phyloP scores from a whole-genome alignment of 208 protist genomes.

The Wallacemonas sp. region DNA sequence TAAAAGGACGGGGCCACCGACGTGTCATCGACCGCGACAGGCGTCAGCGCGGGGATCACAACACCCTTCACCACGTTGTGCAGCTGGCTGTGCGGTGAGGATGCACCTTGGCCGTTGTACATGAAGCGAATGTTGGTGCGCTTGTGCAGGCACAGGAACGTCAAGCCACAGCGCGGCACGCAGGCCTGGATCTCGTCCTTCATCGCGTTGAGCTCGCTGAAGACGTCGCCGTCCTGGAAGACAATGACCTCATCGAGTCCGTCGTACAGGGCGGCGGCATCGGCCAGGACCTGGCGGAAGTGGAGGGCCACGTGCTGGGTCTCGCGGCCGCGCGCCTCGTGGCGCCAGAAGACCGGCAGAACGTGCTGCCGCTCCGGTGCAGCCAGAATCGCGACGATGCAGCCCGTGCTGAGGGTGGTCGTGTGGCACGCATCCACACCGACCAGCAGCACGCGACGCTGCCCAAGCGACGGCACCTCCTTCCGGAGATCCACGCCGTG shows the following conservation, averaged over 20 bases:
- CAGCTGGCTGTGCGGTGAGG: not conserved
- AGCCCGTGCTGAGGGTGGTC: slow-evolving; percentile 56
- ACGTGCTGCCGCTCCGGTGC: slow-evolving; percentile 58
- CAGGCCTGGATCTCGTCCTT: slow-evolving; percentile 47
- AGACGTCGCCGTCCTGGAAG: slow-evolving; percentile 88
- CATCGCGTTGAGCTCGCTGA: slow-evolving; percentile 68
- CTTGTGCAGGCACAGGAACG: slow-evolving; percentile 92
- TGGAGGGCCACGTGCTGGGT: slow-evolving; percentile 50
- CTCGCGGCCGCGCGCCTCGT: slow-evolving; percentile 72
- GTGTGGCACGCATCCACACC: slow-evolving; percentile 90
- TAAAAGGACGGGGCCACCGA: slow-evolving; percentile 69
- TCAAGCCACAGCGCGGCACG: slow-evolving; percentile 71
- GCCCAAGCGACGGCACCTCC: slow-evolving; percentile 66
- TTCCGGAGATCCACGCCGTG: slow-evolving; percentile 53
- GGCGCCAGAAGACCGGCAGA: slow-evolving; percentile 76
- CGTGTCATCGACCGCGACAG: slow-evolving; percentile 45
- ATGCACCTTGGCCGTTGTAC: slow-evolving; percentile 36
- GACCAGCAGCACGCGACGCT: slow-evolving; percentile 62
- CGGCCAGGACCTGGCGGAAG: slow-evolving; percentile 46
- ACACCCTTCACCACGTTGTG: slow-evolving; percentile 80
- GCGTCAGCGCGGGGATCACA: slow-evolving; percentile 68
- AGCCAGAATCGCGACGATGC: slow-evolving; percentile 71
- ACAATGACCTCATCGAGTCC: slow-evolving; percentile 87
- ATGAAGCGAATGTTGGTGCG: slow-evolving; percentile 88
- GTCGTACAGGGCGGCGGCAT: slow-evolving; percentile 43